phyloP scores from a whole-genome alignment of 2,329 filamentous ascomycete species.

The Cladosporium sp. region DNA sequence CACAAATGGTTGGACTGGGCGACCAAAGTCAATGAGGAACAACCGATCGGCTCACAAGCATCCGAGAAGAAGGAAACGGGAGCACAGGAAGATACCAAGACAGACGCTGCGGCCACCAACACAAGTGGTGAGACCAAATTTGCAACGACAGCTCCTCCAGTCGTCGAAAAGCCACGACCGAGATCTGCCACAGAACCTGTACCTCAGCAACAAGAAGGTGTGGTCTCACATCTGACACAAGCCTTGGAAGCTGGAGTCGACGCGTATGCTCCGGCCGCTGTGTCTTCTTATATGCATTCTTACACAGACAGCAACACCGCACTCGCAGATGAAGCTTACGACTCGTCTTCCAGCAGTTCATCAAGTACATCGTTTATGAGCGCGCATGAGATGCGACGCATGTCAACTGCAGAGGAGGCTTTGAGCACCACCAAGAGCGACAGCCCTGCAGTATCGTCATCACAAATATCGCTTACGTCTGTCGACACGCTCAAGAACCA shows the following conservation, averaged over 20 bases:
- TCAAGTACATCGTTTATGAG: constrained; percentile 37
- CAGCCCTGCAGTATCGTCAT: constrained; percentile 17
- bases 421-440: neutral
- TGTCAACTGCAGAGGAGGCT: constrained; percentile 29
- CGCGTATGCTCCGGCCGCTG: constrained; percentile 31
- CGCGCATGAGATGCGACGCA: constrained; percentile 37
- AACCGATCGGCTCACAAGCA: constrained; percentile 4
- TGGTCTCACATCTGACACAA: constrained; percentile 27
- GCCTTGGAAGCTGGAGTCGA: constrained; percentile 30
- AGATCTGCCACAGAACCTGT: constrained; percentile 10
- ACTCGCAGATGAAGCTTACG: constrained; percentile 9
- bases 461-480: constrained; percentile 19
- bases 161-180: neutral
- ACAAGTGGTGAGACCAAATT: neutral
- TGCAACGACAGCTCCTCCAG: neutral
- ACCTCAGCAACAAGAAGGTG: constrained; percentile 21
- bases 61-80: neutral
- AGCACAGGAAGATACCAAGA: neutral
- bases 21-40: neutral
- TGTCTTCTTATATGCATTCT: constrained; percentile 25
- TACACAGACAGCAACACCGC: constrained; percentile 1
- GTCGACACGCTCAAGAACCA: constrained; percentile 14
- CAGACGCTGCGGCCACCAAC: neutral
- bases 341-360: constrained; percentile 24
- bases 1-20: constrained; percentile 81